phyloP scores from a whole-genome alignment of 2,329 filamentous ascomycete species.

The Colletotrichum spaethianum region DNA sequence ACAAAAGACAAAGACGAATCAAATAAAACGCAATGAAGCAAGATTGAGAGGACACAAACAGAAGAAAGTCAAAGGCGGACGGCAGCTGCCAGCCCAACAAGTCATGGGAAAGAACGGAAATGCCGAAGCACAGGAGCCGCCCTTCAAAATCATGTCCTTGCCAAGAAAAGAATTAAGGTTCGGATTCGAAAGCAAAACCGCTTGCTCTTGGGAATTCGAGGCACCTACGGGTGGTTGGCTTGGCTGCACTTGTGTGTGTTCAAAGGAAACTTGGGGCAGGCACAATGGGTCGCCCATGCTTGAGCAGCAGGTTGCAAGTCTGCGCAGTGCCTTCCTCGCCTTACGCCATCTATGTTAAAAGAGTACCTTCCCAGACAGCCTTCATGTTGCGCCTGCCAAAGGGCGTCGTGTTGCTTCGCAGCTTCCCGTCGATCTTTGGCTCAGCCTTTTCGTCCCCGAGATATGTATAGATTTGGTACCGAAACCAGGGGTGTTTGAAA shows the following conservation, averaged over 20 bases:
- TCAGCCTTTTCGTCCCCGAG: background rate
- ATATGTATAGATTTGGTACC: background rate
- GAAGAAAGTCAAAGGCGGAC: background rate
- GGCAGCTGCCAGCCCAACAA: background rate
- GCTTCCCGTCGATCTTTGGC: background rate
- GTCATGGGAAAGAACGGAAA: background rate
- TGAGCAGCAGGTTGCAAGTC: background rate
- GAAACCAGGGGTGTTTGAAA: slow-evolving; percentile 4
- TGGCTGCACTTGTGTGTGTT: background rate
- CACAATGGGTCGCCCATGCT: background rate
- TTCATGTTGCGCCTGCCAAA: background rate
- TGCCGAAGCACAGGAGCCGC: background rate
- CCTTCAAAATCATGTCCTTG: background rate
- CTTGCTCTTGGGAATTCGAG: background rate
- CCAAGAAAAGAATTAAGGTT: too few relatives aligned
- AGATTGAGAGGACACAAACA: too few relatives aligned
- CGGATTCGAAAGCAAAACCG: background rate
- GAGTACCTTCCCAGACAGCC: background rate
- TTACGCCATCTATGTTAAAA: background rate
- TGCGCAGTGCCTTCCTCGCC: slow-evolving; percentile 1
- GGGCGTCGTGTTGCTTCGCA: background rate
- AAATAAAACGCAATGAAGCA: background rate
- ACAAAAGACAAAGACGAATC: background rate
- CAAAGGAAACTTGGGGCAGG: background rate
- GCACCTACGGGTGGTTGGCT: background rate